Percentiles rank a stretch among this genome's conserved stretches.
These are phyloP conservation scores for Volutella citrinella DNA, from an alignment of 2,329 filamentous ascomycete species.

Conservation along the genomic window DNA sequence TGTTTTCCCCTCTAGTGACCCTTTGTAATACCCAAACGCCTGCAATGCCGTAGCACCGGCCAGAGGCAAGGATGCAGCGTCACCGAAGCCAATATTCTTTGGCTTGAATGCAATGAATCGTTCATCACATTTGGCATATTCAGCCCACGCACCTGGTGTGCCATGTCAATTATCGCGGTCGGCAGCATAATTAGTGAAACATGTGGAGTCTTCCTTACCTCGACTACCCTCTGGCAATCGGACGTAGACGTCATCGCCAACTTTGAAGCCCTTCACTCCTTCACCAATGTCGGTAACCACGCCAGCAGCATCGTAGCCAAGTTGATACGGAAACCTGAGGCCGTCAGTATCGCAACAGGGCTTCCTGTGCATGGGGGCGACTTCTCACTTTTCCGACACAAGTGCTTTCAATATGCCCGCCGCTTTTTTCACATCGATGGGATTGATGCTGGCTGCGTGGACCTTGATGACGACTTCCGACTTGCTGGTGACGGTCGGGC, in stretches of 20 bases:
- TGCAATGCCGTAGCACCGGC: constrained; percentile 40
- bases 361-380: too few relatives aligned
- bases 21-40: constrained; percentile 32
- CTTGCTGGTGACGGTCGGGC: constrained; percentile 17
- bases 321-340: constrained; percentile 36
- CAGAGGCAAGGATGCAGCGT: constrained; percentile 43
- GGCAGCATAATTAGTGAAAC: background rate
- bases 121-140: constrained; percentile 33
- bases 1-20: constrained; percentile 35
- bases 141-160: constrained; percentile 34
- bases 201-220: constrained; percentile 8
- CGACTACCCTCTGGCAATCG: constrained; percentile 19
- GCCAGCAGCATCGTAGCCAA: constrained; percentile 42
- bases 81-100: constrained; percentile 35
- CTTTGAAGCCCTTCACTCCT: constrained; percentile 31
- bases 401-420: constrained; percentile 32
- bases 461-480: constrained; percentile 35
- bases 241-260: constrained; percentile 21
- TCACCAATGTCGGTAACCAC: constrained; percentile 33
- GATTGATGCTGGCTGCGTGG: constrained; percentile 42
- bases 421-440: constrained; percentile 42
- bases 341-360: background rate
- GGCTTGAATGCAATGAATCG: constrained; percentile 37
- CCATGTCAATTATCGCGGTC: too few relatives aligned
- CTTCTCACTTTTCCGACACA: constrained; percentile 29